Conservation (phyloP, 106 monocot species). For the Platanthera zijinensis region DNA sequence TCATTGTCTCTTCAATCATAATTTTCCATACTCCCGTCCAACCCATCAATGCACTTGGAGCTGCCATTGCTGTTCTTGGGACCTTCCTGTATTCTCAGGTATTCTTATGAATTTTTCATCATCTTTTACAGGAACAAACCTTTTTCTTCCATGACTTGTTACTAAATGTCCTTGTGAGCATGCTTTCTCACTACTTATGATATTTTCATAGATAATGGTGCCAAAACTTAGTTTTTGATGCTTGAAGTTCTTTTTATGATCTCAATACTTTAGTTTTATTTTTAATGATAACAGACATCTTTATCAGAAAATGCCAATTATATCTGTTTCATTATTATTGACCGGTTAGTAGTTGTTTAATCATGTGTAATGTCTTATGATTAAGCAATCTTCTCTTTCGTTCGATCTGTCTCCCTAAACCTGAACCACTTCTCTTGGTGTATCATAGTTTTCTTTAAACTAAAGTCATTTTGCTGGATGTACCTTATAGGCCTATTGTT, state of each 20-base stretch:
- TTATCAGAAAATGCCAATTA: background rate
- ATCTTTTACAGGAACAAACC: background rate
- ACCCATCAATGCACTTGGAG: constrained; percentile 80
- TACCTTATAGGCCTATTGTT: too few species aligned
- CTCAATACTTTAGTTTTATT: too few species aligned
- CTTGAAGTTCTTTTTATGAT: background rate
- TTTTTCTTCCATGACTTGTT: background rate
- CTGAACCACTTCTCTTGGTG: background rate
- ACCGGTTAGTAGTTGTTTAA: background rate
- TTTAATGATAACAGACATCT: background rate
- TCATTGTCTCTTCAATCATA: constrained; percentile 85
- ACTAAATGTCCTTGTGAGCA: background rate
- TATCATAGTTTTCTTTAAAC: background rate
- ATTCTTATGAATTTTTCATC: background rate
- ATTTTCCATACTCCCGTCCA: constrained; percentile 86
- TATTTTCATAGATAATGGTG: background rate
- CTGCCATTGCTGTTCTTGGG: constrained; percentile 82
- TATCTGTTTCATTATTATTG: background rate
- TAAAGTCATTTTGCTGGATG: background rate
- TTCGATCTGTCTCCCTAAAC: background rate
- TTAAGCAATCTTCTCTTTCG: background rate
- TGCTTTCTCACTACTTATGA: background rate
- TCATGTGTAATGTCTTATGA: background rate
- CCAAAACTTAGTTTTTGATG: background rate
- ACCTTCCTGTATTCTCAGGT: constrained; percentile 94